Base-by-base conservation (phyloP, 2,329 filamentous ascomycete species). In the Fusarium continuum region DNA sequence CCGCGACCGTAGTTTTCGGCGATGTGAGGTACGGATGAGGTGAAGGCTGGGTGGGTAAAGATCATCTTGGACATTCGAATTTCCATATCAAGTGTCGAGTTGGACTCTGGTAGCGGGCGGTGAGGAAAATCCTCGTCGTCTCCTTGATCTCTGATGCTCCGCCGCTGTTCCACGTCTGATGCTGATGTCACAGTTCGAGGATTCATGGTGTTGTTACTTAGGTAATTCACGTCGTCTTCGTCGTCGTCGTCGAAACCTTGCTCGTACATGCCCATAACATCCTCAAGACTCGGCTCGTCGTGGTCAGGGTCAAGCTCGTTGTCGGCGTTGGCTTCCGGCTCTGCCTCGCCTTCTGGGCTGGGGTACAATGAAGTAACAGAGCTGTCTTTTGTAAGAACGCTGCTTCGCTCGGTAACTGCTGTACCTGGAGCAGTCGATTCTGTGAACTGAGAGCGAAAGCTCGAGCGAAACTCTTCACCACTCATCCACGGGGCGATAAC, bases 381-480 rank as follows among this genome's bases (percentile, higher is more conserved):
- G 79, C 91, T 96, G 58, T 87, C 86, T 68, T 91, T 92, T 4
- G 92, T 95, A 64, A 89, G 75, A 44, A 95, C 83, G 72, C 93
- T 97, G 74, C 91, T 96, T 60, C 91, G 85, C 72, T 94, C 91
- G 2, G 92, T 96, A n/a, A 88, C 87, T 6, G 75, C 67, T 3
- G 83, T 85, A 20, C 89, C 93, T 26, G 83, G 83, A 22, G 79
- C 78, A 6, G 83, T 84, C 4, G 84, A 86, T 29, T 79, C 74
- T 16, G 84, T 83, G 46, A 82, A 74, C 60, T 86, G 84, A 13
- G 85, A 86, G 51, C 84, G 82, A 68, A 81, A 84, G 74, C 84
- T 87, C 1, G 82, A 83, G 29, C 84, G 80, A 26, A 81, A 75
- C 71, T 85, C 83, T 53, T 85, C 83, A 50, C 78, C 80, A 55